phyloP scores from a whole-genome alignment of 2,329 filamentous ascomycete species.

The Exophiala spinifera region DNA sequence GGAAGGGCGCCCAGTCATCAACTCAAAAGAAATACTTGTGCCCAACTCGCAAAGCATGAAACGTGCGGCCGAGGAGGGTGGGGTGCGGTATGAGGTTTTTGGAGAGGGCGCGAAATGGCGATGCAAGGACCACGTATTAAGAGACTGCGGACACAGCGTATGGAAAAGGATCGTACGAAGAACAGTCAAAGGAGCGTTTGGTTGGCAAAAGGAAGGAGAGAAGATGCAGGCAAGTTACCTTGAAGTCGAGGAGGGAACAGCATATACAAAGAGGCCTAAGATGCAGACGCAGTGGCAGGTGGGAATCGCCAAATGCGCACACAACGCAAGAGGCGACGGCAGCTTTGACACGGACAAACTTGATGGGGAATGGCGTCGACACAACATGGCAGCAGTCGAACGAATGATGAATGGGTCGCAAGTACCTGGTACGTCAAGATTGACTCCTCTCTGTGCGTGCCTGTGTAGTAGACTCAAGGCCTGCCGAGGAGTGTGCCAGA shows the following conservation, averaged over 20 bases:
- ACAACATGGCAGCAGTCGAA: constrained; percentile 13
- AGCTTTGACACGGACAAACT: constrained; percentile 14
- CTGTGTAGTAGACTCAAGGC: constrained; percentile 7
- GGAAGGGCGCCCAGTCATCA: constrained; percentile 2
- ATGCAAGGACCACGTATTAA: constrained; percentile 9
- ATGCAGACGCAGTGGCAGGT: constrained; percentile 25
- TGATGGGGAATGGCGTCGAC: constrained; percentile 20
- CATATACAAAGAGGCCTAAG: constrained; percentile 23
- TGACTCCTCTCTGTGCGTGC: constrained; percentile 16
- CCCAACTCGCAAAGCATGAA: constrained; percentile 7
- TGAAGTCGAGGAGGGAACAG: constrained; percentile 15
- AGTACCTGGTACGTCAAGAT: constrained; percentile 23
- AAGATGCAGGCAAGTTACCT: constrained; percentile 18
- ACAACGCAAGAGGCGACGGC: constrained; percentile 15
- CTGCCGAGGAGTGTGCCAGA: constrained; percentile 12
- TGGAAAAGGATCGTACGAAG: constrained; percentile 19
- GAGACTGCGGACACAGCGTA: constrained; percentile 15
- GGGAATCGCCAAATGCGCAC: constrained; percentile 12
- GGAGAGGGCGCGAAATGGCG: constrained; percentile 7
- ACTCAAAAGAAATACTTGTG: constrained; percentile 3
- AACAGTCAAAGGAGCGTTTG: constrained; percentile 22
- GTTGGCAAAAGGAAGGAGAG: constrained; percentile 17
- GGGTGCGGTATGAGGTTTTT: constrained; percentile 15
- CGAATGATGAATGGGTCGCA: constrained; percentile 20
- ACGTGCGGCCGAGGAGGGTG: constrained; percentile 17